phyloP scores from a whole-genome alignment of 2,329 filamentous ascomycete species.

The Talaromyces sp. region DNA sequence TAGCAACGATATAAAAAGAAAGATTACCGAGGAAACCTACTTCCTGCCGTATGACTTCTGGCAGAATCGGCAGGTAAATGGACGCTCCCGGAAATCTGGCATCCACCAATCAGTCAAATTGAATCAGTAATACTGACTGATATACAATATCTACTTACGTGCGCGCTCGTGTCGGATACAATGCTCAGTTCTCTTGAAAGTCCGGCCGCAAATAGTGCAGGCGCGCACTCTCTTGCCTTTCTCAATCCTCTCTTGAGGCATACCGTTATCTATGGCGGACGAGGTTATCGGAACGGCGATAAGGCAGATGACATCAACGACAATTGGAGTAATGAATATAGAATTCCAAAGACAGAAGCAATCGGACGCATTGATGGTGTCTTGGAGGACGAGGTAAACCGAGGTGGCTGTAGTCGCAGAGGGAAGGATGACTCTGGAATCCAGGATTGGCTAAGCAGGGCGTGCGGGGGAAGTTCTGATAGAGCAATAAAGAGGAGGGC shows the following conservation, averaged over 20 bases:
- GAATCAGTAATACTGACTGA: neutral
- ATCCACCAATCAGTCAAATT: neutral
- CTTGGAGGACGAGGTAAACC: neutral
- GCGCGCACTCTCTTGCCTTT: constrained; percentile 20
- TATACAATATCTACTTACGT: constrained; percentile 20
- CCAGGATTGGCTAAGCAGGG: constrained; percentile 6
- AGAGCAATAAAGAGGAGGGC: constrained; percentile 6
- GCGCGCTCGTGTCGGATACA: constrained; percentile 34
- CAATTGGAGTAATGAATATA: neutral
- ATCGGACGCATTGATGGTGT: neutral
- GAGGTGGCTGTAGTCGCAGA: neutral
- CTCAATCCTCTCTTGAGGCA: constrained; percentile 19
- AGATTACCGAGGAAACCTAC: constrained; percentile 21
- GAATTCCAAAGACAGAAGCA: neutral
- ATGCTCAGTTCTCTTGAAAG: constrained; percentile 36
- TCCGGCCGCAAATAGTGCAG: constrained; percentile 28
- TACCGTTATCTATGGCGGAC: constrained; percentile 3
- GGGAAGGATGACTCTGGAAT: constrained; percentile 9
- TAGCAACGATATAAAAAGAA: neutral
- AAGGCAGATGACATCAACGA: neutral
- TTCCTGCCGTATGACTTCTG: constrained; percentile 33
- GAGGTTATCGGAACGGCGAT: neutral
- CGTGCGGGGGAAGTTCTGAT: constrained; percentile 14
- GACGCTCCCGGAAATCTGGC: constrained; percentile 31
- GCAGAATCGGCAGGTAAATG: constrained; percentile 33